Evolutionary conservation across 768 basidiomycete species (phyloP).

Genomic region (Neoboletus subvelutipes): DNA sequence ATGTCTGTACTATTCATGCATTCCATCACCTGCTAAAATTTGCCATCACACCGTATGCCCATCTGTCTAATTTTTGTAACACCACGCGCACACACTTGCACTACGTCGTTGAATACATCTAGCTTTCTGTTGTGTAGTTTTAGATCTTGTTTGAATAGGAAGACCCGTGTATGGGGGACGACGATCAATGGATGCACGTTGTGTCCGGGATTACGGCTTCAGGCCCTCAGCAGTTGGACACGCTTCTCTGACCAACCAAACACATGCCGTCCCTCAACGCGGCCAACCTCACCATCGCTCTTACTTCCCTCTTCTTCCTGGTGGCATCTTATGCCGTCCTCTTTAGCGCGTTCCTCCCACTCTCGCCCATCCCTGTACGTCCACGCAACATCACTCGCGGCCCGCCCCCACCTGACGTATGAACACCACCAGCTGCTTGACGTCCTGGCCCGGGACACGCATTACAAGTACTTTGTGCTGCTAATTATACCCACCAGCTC

Average conservation of each 20-base stretch:
- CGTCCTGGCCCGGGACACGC: conserved; percentile 63
- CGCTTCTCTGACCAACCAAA: conserved; percentile 13
- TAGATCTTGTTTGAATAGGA: conserved; percentile 24
- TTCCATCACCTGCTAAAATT: conserved; percentile 13
- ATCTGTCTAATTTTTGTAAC: conserved; percentile 35
- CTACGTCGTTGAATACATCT: conserved; percentile 17
- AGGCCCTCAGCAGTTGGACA: conserved; percentile 17
- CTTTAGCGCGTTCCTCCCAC: conserved; percentile 62
- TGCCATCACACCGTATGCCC: conserved; percentile 26
- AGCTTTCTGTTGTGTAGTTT: conserved; percentile 27
- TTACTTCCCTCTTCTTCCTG: conserved; percentile 53
- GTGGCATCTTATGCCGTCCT: conserved; percentile 62
- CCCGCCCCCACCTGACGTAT: conserved; percentile 21
- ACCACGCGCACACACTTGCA: conserved; percentile 17
- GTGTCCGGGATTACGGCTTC: conserved; percentile 31
- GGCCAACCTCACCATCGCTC: conserved; percentile 49
- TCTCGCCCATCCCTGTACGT: conserved; percentile 52
- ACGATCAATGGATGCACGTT: conserved; percentile 14
- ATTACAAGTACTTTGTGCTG: conserved; percentile 88
- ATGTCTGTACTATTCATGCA: conserved; percentile 30
- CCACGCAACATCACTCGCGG: not conserved
- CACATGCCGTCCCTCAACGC: conserved; percentile 32
- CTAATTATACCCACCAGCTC: conserved; percentile 77
- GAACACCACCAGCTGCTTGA: conserved; percentile 54
- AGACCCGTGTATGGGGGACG: conserved; percentile 8